Conservation (phyloP, 2,329 filamentous ascomycete genomes). For the Hypomyces rosellus region DNA sequence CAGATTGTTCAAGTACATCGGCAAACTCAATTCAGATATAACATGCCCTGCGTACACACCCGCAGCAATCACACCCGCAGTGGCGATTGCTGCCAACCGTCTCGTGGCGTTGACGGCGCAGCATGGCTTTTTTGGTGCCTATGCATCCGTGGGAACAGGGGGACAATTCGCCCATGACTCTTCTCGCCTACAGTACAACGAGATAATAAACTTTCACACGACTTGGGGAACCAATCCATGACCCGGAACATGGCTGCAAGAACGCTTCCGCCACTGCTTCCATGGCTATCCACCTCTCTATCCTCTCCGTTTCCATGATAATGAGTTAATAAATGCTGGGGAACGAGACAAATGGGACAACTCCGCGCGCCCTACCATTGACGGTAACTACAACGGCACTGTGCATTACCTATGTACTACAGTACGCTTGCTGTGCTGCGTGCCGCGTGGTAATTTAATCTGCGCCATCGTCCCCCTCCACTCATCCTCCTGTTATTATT, state of each 20-base stretch:
- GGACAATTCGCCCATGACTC: conserved; percentile 2
- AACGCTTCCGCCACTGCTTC: not conserved
- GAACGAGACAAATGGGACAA: not conserved
- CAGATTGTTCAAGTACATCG: not conserved
- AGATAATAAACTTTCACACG: not conserved
- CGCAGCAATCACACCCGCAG: not conserved
- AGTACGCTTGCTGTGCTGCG: not conserved
- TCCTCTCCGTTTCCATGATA: too few relatives aligned
- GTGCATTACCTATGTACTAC: too few relatives aligned
- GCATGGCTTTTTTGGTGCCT: not conserved
- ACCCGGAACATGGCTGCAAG: not conserved
- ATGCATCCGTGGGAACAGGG: conserved; percentile 4
- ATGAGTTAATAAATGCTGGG: too few relatives aligned
- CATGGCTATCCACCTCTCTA: not conserved
- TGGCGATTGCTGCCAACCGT: not conserved
- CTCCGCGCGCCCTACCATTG: not conserved
- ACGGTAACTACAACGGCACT: too few relatives aligned
- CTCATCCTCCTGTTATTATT: conserved; percentile 2
- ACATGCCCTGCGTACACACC: not conserved
- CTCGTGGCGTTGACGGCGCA: conserved; percentile 10
- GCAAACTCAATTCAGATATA: not conserved
- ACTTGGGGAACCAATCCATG: not conserved
- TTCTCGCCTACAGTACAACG: not conserved
- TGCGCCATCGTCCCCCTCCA: conserved; percentile 3
- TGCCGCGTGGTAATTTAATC: not conserved